Base-by-base conservation (phyloP, 148 eudicot species). In the Chenopodium suecicum region DNA sequence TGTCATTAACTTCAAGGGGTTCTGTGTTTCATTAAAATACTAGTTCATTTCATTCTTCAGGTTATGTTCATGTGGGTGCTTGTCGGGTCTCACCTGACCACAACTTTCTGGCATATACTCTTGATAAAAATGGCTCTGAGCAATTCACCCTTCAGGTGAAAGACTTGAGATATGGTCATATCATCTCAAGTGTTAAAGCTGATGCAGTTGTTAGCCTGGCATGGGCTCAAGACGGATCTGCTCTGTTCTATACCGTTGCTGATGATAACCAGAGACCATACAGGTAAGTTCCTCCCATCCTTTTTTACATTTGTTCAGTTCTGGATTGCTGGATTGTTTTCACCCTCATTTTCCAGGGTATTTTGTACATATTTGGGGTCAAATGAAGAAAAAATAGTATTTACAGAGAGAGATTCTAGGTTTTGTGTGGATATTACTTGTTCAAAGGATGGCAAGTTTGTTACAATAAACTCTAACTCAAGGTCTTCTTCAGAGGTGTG, bases 11-110 rank as follows among this genome's bases (percentile, higher is more conserved):
- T 71, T 16, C 0, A 71, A 20, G 4, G 27, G 22, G 31, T 52
- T 25, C 77, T 25, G 22, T 50, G 25, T 22, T 52, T 10, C 23
- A 50, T 44, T 73, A 37, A 6, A 34, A 72, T 29, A 52, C 46
- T 25, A 10, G 25, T 67, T 73, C 47, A 19, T 68, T 63, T 73
- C 34, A n/a, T 77, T 80, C 69, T 77, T 16, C 78, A 96, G 99
- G 98, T 65, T 96, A 96, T 90, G 93, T 94, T 70, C 95, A 96
- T 83, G 95, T 96, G 87, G 98, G 97, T 83, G 91, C 91, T 63
- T 96, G 99, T 80, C 91, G 99, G 74, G 82, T 94, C 78, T 94
- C 98, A 85, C 98, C 99, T 75, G 97, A 96, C 84, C 97, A 94
- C 90, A 90, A 86, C 27, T 91, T 89, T 85, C 91, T 96, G 82